Base-by-base conservation (phyloP, 2,329 filamentous ascomycete genomes). In the Aspergillus clavatus region DNA sequence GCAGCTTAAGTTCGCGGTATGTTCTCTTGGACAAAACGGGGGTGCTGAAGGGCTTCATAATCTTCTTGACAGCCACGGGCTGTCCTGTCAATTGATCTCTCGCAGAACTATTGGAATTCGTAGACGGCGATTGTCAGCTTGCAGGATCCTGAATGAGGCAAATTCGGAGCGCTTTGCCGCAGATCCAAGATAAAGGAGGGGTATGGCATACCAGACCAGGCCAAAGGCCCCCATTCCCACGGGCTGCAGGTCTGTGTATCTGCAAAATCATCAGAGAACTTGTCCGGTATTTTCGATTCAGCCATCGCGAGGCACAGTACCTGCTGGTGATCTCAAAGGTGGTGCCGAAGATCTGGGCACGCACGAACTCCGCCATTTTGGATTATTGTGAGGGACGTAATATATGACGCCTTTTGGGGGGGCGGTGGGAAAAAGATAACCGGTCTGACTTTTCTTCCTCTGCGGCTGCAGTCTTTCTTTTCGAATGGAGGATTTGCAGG, bases 21-120 rank as follows among this genome's bases (percentile, higher is more conserved):
- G 93, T 98, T 66, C 93, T 82, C 78, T 98, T 98, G 47, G 93
- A 93, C 38, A 98, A 79, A 47, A 98, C 93, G 1, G 93, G 90
- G n/a, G 93, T 98, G 78, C 90, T 96, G 74, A 98, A 98, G 7
- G 93, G 93, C 78, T 97, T 98, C 91, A 98, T 97, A 66, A 98
- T 98, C 82, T 98, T 98, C 81, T 98, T 98, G 68, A 98, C 90
- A 48, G 93, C 93, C 51, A 98, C 93, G 72, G 90, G 89, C 71
- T 96, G 90, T 68, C 82, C 87, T 49, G 93, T 97, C 72, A 98
- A 89, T 76, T 97, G 90, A 71, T 98, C 93, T 73, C 89, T 91
- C 47, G 93, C 93, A 54, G 93, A 97, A 73, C 91, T 97, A 33
- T 26, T 31, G n/a, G n/a, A n/a, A n/a, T n/a, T n/a, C n/a, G n/a